A percentile compares a stretch with the other conserved stretches of the same genome.
Evolutionary conservation across 768 basidiomycete genomes (phyloP).

Genomic region (Naematelia encephala): DNA sequence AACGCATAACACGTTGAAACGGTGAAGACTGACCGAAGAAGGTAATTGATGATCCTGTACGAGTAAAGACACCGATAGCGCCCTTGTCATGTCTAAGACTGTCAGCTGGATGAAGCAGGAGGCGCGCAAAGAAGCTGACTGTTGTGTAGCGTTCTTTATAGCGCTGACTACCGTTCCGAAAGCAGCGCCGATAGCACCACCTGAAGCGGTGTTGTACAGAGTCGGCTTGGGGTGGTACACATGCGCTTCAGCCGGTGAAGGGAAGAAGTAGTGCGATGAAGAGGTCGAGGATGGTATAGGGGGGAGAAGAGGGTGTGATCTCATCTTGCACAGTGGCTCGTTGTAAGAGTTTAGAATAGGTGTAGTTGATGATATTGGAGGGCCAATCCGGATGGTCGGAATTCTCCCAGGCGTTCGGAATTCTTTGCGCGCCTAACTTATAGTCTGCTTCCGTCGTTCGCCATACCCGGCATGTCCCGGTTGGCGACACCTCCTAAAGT

Average conservation of each 20-base stretch:
- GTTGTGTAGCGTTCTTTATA: slow-evolving; percentile 74
- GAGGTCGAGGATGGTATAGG: slow-evolving; percentile 25
- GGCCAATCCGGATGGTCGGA: too few relatives aligned
- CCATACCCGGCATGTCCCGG: slow-evolving; percentile 1
- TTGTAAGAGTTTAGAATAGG: too few relatives aligned
- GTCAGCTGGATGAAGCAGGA: not conserved
- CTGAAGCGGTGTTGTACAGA: slow-evolving; percentile 40
- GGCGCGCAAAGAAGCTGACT: slow-evolving; percentile 28
- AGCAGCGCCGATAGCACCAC: slow-evolving; percentile 49
- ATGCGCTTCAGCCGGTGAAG: slow-evolving; percentile 33
- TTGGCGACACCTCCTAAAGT: not conserved
- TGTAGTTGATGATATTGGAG: too few relatives aligned
- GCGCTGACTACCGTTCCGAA: slow-evolving; percentile 55
- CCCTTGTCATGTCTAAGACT: slow-evolving; percentile 62
- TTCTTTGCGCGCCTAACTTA: too few relatives aligned
- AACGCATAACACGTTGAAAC: not conserved
- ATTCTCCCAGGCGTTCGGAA: too few relatives aligned
- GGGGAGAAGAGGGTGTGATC: slow-evolving; percentile 35
- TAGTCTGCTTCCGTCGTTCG: too few relatives aligned
- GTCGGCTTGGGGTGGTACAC: slow-evolving; percentile 43
- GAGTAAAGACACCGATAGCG: slow-evolving; percentile 78
- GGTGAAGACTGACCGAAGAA: slow-evolving; percentile 68
- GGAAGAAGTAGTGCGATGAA: slow-evolving; percentile 31
- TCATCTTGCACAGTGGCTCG: not conserved
- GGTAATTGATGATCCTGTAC: slow-evolving; percentile 84